Conservation (phyloP, 805 yeast species). For the Pichia insulana region DNA sequence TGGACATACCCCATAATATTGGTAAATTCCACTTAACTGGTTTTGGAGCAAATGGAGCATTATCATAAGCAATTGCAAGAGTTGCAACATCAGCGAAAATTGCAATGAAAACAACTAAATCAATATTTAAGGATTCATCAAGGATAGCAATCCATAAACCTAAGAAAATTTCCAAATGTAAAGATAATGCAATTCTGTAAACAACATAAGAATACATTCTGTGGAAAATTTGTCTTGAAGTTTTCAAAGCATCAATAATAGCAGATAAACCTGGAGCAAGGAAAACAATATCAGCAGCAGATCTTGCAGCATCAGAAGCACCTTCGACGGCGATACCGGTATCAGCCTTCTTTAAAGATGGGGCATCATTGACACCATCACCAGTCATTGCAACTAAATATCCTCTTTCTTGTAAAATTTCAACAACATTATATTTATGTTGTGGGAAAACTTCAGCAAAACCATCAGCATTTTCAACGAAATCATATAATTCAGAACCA, state of each 20-base stretch:
- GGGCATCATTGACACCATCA: slow-evolving; percentile 98
- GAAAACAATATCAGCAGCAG: slow-evolving; percentile 95
- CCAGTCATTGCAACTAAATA: slow-evolving; percentile 98
- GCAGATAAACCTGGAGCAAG: slow-evolving; percentile 93
- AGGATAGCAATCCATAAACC: slow-evolving; percentile 96
- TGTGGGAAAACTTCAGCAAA: slow-evolving; percentile 98
- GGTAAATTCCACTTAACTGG: slow-evolving; percentile 97
- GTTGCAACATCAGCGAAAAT: slow-evolving; percentile 97
- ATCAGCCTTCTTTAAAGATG: slow-evolving; percentile 92
- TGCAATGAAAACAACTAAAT: slow-evolving; percentile 92
- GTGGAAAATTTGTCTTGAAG: slow-evolving; percentile 97
- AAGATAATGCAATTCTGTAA: slow-evolving; percentile 93
- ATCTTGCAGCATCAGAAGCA: slow-evolving; percentile 95
- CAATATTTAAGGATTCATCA: slow-evolving; percentile 78
- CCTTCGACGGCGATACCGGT: slow-evolving; percentile 98
- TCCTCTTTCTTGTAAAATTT: slow-evolving; percentile 91
- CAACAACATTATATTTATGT: slow-evolving; percentile 94
- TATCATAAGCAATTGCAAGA: slow-evolving; percentile 93
- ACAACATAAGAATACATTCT: slow-evolving; percentile 97
- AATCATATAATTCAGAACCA: slow-evolving; percentile 96
- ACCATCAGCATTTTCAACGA: slow-evolving; percentile 97
- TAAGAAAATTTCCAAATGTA: slow-evolving; percentile 88
- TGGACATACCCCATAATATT: slow-evolving; percentile 95
- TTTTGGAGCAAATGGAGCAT: slow-evolving; percentile 86
- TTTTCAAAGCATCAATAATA: slow-evolving; percentile 88